Conservation (phyloP, 2,329 filamentous ascomycete species). For the Claviceps monticola region DNA sequence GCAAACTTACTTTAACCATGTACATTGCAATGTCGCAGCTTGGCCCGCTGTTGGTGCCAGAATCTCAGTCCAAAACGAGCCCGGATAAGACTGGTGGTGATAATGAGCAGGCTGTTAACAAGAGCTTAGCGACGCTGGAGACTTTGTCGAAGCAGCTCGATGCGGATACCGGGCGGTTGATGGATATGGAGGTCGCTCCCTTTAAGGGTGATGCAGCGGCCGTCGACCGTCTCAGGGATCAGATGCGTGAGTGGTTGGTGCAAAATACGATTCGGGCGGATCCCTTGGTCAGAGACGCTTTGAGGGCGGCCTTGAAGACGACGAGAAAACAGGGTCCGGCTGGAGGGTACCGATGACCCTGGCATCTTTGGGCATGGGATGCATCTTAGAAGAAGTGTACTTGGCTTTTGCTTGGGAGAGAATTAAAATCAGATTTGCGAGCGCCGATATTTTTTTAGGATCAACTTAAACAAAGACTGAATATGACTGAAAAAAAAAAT, state of each 20-base stretch:
- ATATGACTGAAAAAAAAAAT: too few relatives aligned
- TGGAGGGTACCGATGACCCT: conserved; percentile 36
- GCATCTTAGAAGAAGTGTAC: too few relatives aligned
- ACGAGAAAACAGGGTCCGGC: conserved; percentile 47
- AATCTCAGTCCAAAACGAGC: conserved; percentile 17
- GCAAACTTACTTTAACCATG: conserved; percentile 62
- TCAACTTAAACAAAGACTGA: too few relatives aligned
- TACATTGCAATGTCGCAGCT: conserved; percentile 77
- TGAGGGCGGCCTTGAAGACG: conserved; percentile 52
- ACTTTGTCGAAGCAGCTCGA: conserved; percentile 45
- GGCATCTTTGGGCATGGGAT: background rate
- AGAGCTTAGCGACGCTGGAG: conserved; percentile 53
- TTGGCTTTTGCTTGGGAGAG: too few relatives aligned
- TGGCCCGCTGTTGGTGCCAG: conserved; percentile 47
- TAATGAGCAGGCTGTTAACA: conserved; percentile 24
- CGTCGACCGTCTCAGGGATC: conserved; percentile 45
- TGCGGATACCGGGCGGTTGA: conserved; percentile 52
- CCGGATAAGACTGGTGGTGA: conserved; percentile 17
- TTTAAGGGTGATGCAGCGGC: conserved; percentile 59
- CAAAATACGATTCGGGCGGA: conserved; percentile 72
- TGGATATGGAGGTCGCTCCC: conserved; percentile 69
- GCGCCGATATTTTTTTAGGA: too few relatives aligned
- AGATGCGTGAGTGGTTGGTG: conserved; percentile 75
- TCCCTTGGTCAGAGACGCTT: conserved; percentile 68
- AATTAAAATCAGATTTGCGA: too few relatives aligned